Base-by-base conservation (phyloP, 495 filamentous ascomycete genomes). In the Ascobolus immersus region DNA sequence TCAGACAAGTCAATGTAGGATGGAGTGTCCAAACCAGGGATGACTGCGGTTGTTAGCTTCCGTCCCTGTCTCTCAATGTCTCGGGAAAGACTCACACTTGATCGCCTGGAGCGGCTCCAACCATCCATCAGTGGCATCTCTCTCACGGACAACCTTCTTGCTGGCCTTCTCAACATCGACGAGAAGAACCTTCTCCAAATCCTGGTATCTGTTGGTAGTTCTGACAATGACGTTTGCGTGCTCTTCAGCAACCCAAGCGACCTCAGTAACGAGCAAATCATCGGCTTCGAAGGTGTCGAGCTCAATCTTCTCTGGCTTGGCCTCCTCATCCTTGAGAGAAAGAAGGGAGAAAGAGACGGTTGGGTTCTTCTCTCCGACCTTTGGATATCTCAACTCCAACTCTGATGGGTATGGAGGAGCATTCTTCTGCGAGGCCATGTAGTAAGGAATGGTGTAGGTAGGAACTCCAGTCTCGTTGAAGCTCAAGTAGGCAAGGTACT, bases 1-100 rank as follows among this genome's bases (percentile, higher is more conserved):
- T 68, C 64, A 0, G 60, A 65, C 4, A 67, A 38, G 35, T 69
- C 65, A 14, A 69, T 35, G 39, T 69, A 68, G 32, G 58, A 64
- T 2, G 48, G 40, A 3, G 38, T 33, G 11, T 49, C 38, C 3
- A 39, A 50, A 6, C 37, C 36, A 7, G 55, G 52, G 13, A 62
- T 52, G 33, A 56, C 37, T 46, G 22, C 28, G 26, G 15, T 48
- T 40, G 15, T 17, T 4, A 30, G 27, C 22, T 19, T 48, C 2
- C 19, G 33, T 14, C 14, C 40, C 39, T 14, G 42, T 1, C 2
- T 17, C 8, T 11, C 3, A 35, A 7, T 20, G 17, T 4, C 10
- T 9, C 5, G 12, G 7, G n/a, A 18, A 17, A 5, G 9, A 5
- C 14, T 20, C 4, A 33, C 33, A 69, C 13, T 39, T 37, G 32